Percentiles rank a stretch among this genome's conserved stretches.
These are phyloP conservation scores for Pythium chondricola DNA, from an alignment of 352 stramenopile genomes.

Conservation along the genomic window DNA sequence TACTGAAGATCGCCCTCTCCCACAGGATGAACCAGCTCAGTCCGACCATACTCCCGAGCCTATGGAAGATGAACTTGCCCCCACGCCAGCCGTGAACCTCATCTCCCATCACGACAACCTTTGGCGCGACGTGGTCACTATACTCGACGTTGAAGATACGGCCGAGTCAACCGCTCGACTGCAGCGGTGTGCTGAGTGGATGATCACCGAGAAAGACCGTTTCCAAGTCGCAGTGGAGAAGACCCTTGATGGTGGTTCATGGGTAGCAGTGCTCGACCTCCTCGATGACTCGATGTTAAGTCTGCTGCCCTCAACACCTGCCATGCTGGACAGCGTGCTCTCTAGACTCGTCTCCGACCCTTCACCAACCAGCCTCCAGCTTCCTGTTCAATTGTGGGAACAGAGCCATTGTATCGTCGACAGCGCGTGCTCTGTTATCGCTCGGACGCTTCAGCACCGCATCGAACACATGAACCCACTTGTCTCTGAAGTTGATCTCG, in stretches of 20 bases:
- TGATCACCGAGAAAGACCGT: background rate
- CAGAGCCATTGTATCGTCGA: conserved; percentile 10
- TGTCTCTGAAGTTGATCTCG: conserved; percentile 18
- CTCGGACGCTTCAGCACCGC: background rate
- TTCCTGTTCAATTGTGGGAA: conserved; percentile 1
- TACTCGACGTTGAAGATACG: too few relatives aligned
- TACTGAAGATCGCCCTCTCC: background rate
- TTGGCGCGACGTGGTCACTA: too few relatives aligned
- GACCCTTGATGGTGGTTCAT: background rate
- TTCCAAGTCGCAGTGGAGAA: background rate
- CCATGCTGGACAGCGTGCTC: background rate
- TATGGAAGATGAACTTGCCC: too few relatives aligned
- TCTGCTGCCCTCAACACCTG: background rate
- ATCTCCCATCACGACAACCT: too few relatives aligned
- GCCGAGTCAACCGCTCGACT: background rate
- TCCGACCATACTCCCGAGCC: too few relatives aligned
- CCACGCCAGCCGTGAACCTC: too few relatives aligned
- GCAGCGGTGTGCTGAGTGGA: background rate
- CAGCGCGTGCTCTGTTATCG: conserved; percentile 4
- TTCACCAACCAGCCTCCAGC: background rate
- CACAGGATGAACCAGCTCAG: too few relatives aligned
- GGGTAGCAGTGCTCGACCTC: background rate
- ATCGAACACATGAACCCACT: conserved; percentile 9
- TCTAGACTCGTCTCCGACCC: background rate
- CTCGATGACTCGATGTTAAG: conserved; percentile 3